Evolutionary conservation across 2,329 filamentous ascomycete species (phyloP), one percentile per base, ranked within the genome.

Genomic region (Ceratocystis alfenasii): DNA sequence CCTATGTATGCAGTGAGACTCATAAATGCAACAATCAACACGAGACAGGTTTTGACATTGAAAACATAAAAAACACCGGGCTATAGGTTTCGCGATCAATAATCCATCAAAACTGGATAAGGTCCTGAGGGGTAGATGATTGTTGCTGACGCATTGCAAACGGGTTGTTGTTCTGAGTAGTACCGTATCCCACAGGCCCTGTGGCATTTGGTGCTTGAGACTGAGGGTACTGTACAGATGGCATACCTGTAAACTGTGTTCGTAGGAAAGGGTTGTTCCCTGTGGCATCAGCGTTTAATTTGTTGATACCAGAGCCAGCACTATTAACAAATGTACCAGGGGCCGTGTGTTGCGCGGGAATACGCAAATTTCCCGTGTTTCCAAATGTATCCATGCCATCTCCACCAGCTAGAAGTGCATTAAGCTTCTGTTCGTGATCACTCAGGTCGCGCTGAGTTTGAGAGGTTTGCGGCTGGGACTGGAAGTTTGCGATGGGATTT

Each of bases 331-430:
- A 99, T 0, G 89, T 95, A 30, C 93, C 94, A 0, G 94, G 94
- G 1, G 94, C 91, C 0, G 94, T 99, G 75, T 99, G 94, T 74
- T 99, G 94, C 1, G 94, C 87, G 1, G 94, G 94, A 69, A 99
- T 95, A 75, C 94, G 91, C 60, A 96, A 81, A 69, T 97, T 90
- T 70, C 94, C 94, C n/a, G 90, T 90, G 74, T 99, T 99, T 70
- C 94, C 94, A 74, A 95, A 99, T 0, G 94, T 99, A 74, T 99
- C 94, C 79, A 95, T 89, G 28, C 94, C 94, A 66, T 99, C 94
- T 69, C 94, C 92, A 28, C 83, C 85, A 2, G 91, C 83, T 57
- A 99, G 84, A 44, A 99, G 84, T 1, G 88, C 83, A 74, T 97
- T 97, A 70, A 99, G 87, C 72, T 84, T 88, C 25, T 87, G 85